Conservation (phyloP, 208 protist species). For the Acanthamoeba triangularis region DNA sequence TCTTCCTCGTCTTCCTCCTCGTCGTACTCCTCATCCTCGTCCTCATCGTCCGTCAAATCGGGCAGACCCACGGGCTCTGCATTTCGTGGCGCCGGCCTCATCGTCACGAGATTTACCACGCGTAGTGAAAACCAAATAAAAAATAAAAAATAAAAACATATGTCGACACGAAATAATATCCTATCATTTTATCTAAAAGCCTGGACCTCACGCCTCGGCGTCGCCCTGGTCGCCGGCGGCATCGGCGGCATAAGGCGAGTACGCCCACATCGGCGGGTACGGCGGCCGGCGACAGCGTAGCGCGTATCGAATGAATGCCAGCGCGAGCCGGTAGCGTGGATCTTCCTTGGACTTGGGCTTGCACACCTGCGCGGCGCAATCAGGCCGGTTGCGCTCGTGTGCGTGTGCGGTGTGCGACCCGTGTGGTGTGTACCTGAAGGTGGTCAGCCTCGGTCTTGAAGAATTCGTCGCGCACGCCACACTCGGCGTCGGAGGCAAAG, state of each 20-base stretch:
- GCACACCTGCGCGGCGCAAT: not conserved
- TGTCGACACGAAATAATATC: too few species aligned
- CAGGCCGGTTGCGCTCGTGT: not conserved
- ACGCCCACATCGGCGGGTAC: too few species aligned
- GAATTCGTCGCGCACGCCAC: conserved; percentile 7
- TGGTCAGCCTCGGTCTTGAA: conserved; percentile 49
- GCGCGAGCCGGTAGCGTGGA: not conserved
- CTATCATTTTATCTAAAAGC: too few species aligned
- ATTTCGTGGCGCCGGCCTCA: too few species aligned
- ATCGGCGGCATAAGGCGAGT: too few species aligned
- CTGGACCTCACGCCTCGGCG: too few species aligned
- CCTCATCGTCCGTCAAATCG: conserved; percentile 10
- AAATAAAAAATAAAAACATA: too few species aligned
- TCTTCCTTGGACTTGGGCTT: not conserved
- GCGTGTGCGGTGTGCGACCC: not conserved
- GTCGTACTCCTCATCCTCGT: not conserved
- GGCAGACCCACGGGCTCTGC: not conserved
- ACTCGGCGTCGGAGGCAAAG: not conserved
- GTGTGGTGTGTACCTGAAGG: not conserved
- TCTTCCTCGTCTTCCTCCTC: not conserved
- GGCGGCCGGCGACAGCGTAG: not conserved
- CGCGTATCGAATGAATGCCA: not conserved
- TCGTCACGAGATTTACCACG: too few species aligned
- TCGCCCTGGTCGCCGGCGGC: too few species aligned
- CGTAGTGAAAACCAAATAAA: too few species aligned